Base-by-base conservation (phyloP, 805 yeast genomes). In the Wickerhamia fluorescens region DNA sequence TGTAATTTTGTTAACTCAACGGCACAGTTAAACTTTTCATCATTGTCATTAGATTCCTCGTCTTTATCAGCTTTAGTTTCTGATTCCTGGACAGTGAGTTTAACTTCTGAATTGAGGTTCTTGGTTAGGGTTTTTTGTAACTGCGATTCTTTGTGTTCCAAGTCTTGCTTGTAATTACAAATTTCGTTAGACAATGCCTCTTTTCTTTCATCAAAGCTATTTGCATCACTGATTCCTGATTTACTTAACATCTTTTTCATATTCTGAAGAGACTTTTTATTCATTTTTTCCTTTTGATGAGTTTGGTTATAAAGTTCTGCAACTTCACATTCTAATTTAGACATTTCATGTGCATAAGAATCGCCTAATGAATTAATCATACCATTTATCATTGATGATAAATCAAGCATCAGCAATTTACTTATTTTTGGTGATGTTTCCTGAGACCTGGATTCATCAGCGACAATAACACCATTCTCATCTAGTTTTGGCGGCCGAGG, bases 341-440 rank as follows among this genome's bases (percentile, higher is more conserved):
- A 67, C 68, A 40, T 74, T 24, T 72, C 56, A 12, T 59, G 49
- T 28, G 74, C 77, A 47, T 77, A 84, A n/a, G 69, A 58, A 12
- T 65, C 70, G 14, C 69, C 38, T 29, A 78, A 55, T n/a, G 73
- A 66, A 30, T 61, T 58, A 2, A 76, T 64, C 50, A 74, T 54
- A 5, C 57, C 56, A 18, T 38, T 37, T 12, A 62, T 36, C 60
- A 63, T 61, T 1, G 51, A 34, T 14, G 58, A 42, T 23, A 61
- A 44, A 36, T 63, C 69, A 14, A 38, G 30, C 42, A 52, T 43
- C 12, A 54, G 56, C 23, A 61, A 35, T 20, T 41, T 49, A 6
- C 32, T 43, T n/a, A n/a, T n/a, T 40, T 29, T 47, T 38, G 4
- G 39, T 29, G 16, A 37, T 30, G 22, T 52, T 39, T 16, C 49